phyloP scores from a whole-genome alignment of 345 rosid genomes.

The Eucalyptus globulus region DNA sequence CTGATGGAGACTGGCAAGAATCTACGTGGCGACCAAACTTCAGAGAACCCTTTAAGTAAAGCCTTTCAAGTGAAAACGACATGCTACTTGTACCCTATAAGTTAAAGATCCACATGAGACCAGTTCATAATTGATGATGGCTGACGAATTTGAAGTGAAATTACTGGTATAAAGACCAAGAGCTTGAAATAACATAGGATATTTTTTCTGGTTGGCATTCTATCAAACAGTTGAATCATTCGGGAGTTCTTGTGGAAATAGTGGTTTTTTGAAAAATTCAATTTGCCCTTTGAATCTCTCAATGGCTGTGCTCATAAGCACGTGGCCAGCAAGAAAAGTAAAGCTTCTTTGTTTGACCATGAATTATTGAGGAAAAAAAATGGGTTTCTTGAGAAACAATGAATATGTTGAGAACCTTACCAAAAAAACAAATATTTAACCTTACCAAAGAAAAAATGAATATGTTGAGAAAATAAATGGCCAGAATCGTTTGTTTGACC shows the following conservation, averaged over 20 bases:
- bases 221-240: neutral
- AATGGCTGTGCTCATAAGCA: neutral
- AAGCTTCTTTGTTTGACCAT: neutral
- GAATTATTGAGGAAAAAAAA: neutral
- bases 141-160: neutral
- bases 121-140: neutral
- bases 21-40: neutral
- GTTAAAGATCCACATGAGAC: neutral
- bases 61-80: neutral
- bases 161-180: neutral
- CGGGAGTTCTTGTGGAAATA: neutral
- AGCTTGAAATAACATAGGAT: neutral
- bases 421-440: too few species aligned
- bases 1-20: neutral
- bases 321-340: neutral
- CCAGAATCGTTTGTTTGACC: neutral
- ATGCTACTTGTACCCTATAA: neutral
- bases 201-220: neutral
- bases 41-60: neutral
- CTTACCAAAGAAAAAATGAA: neutral
- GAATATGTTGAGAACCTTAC: neutral
- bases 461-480: neutral
- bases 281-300: neutral
- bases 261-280: neutral
- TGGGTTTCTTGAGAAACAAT: neutral